phyloP scores from a whole-genome alignment of 768 basidiomycete species.

The Fibroporia radiculosa region DNA sequence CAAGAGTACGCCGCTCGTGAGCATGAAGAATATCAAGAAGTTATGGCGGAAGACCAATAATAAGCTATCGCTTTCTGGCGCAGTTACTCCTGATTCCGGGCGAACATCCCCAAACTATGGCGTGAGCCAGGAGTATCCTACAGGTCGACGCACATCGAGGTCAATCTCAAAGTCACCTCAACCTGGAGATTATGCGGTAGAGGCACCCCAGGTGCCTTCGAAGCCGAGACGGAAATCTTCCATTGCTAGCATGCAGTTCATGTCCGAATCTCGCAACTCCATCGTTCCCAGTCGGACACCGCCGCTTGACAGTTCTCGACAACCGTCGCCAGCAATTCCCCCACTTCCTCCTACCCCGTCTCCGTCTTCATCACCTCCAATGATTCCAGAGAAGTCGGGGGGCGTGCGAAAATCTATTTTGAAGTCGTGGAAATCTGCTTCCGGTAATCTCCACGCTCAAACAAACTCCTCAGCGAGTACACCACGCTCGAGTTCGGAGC shows the following conservation, averaged over 20 bases:
- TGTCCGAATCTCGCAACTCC: slow-evolving; percentile 70
- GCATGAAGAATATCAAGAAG: slow-evolving; percentile 65
- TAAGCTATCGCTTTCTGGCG: slow-evolving; percentile 20
- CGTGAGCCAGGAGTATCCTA: slow-evolving; percentile 5
- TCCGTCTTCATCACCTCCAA: slow-evolving; percentile 14
- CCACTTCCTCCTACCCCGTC: slow-evolving; percentile 16
- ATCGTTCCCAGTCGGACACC: slow-evolving; percentile 24
- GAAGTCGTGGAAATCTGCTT: slow-evolving; percentile 52
- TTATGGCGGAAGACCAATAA: slow-evolving; percentile 73
- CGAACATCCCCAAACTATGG: slow-evolving; percentile 18
- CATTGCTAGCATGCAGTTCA: slow-evolving; percentile 49
- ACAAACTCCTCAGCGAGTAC: slow-evolving; percentile 17
- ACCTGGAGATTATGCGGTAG: slow-evolving; percentile 2
- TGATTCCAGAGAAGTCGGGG: slow-evolving; percentile 29
- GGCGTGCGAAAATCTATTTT: slow-evolving; percentile 63
- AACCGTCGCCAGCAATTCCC: slow-evolving; percentile 13
- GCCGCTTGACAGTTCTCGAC: slow-evolving; percentile 11
- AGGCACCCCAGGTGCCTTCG: slow-evolving; percentile 24
- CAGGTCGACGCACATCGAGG: slow-evolving; percentile 9
- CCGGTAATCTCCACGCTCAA: slow-evolving; percentile 20
- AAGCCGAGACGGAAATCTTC: slow-evolving; percentile 31
- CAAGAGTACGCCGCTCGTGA: slow-evolving; percentile 45
- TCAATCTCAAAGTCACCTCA: slow-evolving; percentile 10
- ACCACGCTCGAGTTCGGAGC: slow-evolving; percentile 24
- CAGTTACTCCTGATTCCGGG: slow-evolving; percentile 13